Base-by-base conservation (phyloP, 352 stramenopile species). In the Phytophthora cryptogea region DNA sequence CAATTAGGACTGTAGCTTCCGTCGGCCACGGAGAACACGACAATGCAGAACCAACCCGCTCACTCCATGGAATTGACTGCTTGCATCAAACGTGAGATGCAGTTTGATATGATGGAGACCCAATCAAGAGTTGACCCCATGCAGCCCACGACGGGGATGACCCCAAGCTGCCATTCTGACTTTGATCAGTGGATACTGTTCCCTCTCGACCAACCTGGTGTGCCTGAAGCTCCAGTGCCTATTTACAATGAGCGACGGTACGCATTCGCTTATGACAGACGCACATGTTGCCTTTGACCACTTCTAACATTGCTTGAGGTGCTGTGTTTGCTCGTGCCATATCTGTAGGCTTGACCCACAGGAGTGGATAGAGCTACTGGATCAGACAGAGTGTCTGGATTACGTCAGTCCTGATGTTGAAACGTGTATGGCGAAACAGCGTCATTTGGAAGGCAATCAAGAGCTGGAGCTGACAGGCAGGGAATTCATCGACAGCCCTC, bases 371-470 rank as follows among this genome's bases (percentile, higher is more conserved):
- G 74, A 86, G n/a, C 40, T 92, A 6, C 62, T 92, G 11, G 54
- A 72, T 1, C 61, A 66, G 16, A 55, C 57, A 0, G 71, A 80
- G 26, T 72, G 50, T 13, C 39, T 85, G 2, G 74, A 89, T 31
- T 93, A 93, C 49, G 59, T 88, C 41, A 93, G 84, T 13, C 84
- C 84, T 9, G 81, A 93, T 30, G 55, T 93, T 14, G 63, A 78
- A 3, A 37, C 54, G 4, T 87, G 65, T 32, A 67, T 93, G 5
- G 56, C 61, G 14, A 45, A 40, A 0, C 67, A 88, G 6, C 62
- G 35, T 6, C 50, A 54, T 8, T 54, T 78, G 35, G 66, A 81
- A 70, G 78, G 61, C 20, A 82, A 82, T 39, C 70, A 88, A 71
- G 83, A 92, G 10, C 67, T 92, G 0, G 83, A 92, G 1, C 54